These are phyloP conservation scores for Insectozyma bohioensis DNA, from an alignment of 1,139 yeast species.

Conservation along the genomic window DNA sequence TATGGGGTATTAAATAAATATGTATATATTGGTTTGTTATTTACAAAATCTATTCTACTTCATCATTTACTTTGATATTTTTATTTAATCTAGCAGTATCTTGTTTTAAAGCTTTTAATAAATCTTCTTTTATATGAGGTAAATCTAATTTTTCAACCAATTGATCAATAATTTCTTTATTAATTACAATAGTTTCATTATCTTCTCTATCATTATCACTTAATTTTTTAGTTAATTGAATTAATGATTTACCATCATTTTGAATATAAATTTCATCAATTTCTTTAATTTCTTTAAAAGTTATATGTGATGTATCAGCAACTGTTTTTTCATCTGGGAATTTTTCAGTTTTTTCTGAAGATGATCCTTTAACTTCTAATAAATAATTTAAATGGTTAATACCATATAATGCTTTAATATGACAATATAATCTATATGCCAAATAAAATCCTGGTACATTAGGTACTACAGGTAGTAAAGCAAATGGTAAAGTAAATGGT, in stretches of 20 bases:
- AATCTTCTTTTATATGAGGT: conserved; percentile 38
- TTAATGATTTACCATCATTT: not conserved
- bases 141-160: conserved; percentile 30
- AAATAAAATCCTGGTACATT: conserved; percentile 94
- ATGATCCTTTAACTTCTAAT: conserved; percentile 25
- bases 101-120: conserved; percentile 48
- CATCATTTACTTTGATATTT: conserved; percentile 19
- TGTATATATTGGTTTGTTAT: too few species aligned
- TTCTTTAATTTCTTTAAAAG: conserved; percentile 20
- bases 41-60: conserved; percentile 11
- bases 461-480: conserved; percentile 82
- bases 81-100: conserved; percentile 34
- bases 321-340: conserved; percentile 11
- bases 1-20: too few species aligned
- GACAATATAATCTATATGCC: conserved; percentile 80
- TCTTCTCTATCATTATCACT: conserved; percentile 17
- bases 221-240: conserved; percentile 12
- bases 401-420: conserved; percentile 76
- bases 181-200: conserved; percentile 32
- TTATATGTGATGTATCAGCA: conserved; percentile 23
- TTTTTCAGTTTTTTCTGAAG: conserved; percentile 15
- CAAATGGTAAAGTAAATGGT: conserved; percentile 81
- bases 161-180: conserved; percentile 31
- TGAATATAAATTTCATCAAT: conserved; percentile 22
- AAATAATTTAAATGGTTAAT: conserved; percentile 64